Evolutionary conservation across 1,139 yeast species (phyloP).

Genomic region (Geotrichum candidum): DNA sequence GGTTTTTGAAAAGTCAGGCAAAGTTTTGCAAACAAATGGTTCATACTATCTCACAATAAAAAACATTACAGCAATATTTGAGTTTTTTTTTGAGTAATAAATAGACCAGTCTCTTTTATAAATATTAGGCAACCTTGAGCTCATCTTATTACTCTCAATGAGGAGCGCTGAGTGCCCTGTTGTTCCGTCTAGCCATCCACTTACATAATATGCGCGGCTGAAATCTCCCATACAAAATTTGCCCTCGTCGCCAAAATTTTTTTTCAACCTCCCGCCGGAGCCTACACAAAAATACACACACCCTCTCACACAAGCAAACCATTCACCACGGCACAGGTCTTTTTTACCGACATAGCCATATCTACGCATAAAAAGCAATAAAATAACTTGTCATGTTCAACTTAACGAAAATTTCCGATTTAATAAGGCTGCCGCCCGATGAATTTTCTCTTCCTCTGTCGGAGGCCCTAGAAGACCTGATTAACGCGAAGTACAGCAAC

Average conservation of each 20-base stretch:
- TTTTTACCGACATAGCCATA: background rate
- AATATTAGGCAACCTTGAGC: too few species aligned
- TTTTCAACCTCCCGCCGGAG: background rate
- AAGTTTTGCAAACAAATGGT: too few species aligned
- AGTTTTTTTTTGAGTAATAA: too few species aligned
- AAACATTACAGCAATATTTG: too few species aligned
- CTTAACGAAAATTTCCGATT: constrained; percentile 69
- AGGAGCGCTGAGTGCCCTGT: background rate
- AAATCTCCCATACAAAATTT: background rate
- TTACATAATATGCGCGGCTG: background rate
- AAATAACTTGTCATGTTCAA: constrained; percentile 60
- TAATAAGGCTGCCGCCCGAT: constrained; percentile 83
- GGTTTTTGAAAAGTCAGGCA: too few species aligned
- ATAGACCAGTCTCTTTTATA: too few species aligned
- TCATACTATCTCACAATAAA: too few species aligned
- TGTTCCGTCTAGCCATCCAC: background rate
- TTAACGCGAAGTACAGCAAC: constrained; percentile 80
- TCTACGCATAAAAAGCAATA: background rate
- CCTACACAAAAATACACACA: background rate
- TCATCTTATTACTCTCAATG: too few species aligned
- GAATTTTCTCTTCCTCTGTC: constrained; percentile 66
- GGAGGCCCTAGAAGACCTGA: constrained; percentile 69
- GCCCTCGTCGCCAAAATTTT: background rate
- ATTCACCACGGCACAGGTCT: background rate
- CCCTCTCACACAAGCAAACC: too few species aligned